Percentiles rank a stretch among this genome's conserved stretches.
phyloP scores from a whole-genome alignment of 306 rosid species.

The Erythrophleum fordii region DNA sequence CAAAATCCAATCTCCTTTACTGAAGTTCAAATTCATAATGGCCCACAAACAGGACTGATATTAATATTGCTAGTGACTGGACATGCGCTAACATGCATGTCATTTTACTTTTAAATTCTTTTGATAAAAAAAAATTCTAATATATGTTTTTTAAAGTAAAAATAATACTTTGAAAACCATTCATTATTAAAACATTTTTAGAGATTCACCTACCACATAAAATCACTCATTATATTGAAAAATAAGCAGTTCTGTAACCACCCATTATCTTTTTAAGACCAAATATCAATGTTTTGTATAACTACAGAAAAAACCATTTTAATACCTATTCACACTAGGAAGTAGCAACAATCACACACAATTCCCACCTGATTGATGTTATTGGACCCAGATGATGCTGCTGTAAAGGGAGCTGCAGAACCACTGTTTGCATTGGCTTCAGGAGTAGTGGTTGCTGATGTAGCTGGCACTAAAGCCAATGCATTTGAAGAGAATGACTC shows the following conservation, averaged over 20 bases:
- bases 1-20: constrained; percentile 7
- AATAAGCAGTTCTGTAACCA: not conserved
- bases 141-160: not conserved
- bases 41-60: constrained; percentile 1
- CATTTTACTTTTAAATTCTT: not conserved
- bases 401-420: constrained; percentile 54
- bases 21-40: constrained; percentile 6
- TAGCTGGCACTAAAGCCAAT: constrained; percentile 73
- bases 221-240: not conserved
- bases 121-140: not conserved
- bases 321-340: constrained; percentile 6
- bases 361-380: constrained; percentile 64
- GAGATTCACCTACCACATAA: not conserved
- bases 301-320: not conserved
- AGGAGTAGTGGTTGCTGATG: constrained; percentile 49
- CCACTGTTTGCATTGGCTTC: constrained; percentile 51
- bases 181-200: not conserved
- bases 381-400: constrained; percentile 53
- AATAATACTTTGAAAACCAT: not conserved
- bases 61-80: not conserved
- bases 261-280: not conserved
- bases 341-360: constrained; percentile 2
- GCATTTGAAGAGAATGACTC: constrained; percentile 72
- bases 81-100: not conserved
- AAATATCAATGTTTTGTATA: not conserved